Percentiles rank a stretch among this genome's conserved stretches.
phyloP scores from a whole-genome alignment of 768 basidiomycete species.

The Holtermannia corniformis region DNA sequence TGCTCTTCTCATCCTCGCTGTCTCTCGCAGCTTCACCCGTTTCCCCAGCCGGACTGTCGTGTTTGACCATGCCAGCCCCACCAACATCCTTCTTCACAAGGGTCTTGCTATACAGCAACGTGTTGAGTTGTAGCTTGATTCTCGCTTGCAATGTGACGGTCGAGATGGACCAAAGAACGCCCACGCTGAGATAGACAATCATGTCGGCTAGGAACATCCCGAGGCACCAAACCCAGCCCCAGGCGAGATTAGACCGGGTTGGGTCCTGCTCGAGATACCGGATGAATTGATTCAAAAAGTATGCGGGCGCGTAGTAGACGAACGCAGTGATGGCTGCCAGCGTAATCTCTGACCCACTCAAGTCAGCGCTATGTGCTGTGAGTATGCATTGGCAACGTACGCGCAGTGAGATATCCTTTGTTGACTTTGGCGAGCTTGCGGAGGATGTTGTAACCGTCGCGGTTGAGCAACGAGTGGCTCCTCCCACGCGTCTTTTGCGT shows the following conservation, averaged over 20 bases:
- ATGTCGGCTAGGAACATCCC: conserved; percentile 35
- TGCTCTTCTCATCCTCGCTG: conserved; percentile 44
- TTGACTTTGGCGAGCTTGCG: conserved; percentile 35
- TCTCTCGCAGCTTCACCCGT: conserved; percentile 13
- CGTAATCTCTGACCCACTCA: conserved; percentile 15
- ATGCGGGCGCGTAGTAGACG: conserved; percentile 45
- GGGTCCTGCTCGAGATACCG: conserved; percentile 58
- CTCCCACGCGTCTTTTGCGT: conserved; percentile 23
- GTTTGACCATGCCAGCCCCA: conserved; percentile 12
- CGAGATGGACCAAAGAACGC: conserved; percentile 33
- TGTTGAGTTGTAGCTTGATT: conserved; percentile 66
- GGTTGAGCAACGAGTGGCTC: not conserved
- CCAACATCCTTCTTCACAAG: conserved; percentile 76
- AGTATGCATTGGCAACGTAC: conserved; percentile 15
- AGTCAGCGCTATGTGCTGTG: no score
- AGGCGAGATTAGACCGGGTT: conserved; percentile 49
- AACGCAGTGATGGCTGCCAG: conserved; percentile 36
- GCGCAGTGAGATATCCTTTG: conserved; percentile 20
- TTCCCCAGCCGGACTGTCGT: conserved; percentile 6
- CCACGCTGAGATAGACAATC: conserved; percentile 42
- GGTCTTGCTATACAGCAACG: conserved; percentile 75
- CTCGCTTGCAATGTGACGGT: conserved; percentile 63
- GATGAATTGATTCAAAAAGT: conserved; percentile 56
- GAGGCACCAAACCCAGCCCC: conserved; percentile 62
- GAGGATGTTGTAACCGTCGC: conserved; percentile 35